phyloP scores from a whole-genome alignment of 2,329 filamentous ascomycete species.

The Biscogniauxia sp. region DNA sequence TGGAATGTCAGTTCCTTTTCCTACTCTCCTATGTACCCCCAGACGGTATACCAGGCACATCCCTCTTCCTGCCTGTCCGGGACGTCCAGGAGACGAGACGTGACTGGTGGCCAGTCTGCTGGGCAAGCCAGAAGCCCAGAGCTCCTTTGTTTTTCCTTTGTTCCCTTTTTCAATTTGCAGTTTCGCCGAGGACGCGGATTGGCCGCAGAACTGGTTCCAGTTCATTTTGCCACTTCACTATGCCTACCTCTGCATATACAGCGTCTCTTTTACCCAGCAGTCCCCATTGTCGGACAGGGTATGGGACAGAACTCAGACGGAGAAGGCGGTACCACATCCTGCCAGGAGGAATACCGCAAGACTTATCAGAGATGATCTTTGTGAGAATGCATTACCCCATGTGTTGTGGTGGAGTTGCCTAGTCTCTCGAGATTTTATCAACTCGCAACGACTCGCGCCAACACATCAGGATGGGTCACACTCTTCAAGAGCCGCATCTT shows the following conservation, averaged over 20 bases:
- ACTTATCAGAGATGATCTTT: constrained; percentile 49
- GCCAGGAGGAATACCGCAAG: constrained; percentile 32
- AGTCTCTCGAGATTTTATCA: constrained; percentile 64
- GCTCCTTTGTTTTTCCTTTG: constrained; percentile 19
- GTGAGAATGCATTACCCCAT: constrained; percentile 46
- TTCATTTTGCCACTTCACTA: constrained; percentile 45
- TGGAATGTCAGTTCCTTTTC: constrained; percentile 28
- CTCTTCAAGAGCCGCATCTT: constrained; percentile 65
- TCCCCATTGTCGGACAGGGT: constrained; percentile 33
- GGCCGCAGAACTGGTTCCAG: constrained; percentile 37
- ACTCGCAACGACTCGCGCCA: constrained; percentile 86
- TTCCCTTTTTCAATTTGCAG: constrained; percentile 19
- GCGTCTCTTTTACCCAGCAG: constrained; percentile 33
- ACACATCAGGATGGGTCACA: constrained; percentile 81
- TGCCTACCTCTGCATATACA: constrained; percentile 41
- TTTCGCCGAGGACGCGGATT: constrained; percentile 38
- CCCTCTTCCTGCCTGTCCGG: constrained; percentile 30
- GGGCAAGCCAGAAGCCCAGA: constrained; percentile 23
- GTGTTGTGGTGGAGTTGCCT: constrained; percentile 61
- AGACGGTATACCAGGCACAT: constrained; percentile 36
- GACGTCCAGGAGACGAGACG: constrained; percentile 16
- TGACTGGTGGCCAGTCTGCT: constrained; percentile 28
- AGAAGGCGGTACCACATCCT: constrained; percentile 31
- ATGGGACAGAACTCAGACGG: constrained; percentile 24
- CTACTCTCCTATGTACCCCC: constrained; percentile 24